These are phyloP conservation scores for Tricholoma hemisulphureum DNA, from an alignment of 768 basidiomycete species.

Conservation along the genomic window DNA sequence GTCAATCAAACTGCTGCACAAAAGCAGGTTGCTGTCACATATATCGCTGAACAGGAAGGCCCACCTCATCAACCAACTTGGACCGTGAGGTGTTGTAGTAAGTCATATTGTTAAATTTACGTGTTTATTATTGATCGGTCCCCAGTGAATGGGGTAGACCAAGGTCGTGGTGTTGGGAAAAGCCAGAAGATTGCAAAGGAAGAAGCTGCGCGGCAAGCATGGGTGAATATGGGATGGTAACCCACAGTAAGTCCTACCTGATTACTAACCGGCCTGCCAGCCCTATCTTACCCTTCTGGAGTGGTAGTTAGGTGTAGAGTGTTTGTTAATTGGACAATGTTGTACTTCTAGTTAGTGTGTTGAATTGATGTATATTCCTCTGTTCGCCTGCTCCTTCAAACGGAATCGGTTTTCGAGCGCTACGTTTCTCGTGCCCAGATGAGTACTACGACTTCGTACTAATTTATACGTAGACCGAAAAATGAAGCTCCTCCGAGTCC, in stretches of 20 bases:
- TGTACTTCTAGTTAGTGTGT: background rate
- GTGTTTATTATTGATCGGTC: background rate
- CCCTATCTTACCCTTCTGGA: background rate
- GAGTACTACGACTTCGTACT: background rate
- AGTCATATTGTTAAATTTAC: slow-evolving; percentile 16
- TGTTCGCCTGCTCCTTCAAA: background rate
- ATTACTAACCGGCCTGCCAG: background rate
- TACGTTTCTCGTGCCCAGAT: background rate
- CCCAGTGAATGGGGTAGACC: slow-evolving; percentile 52
- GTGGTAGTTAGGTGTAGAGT: background rate
- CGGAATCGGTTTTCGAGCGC: background rate
- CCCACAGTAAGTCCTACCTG: background rate
- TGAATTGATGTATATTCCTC: background rate
- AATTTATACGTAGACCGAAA: background rate
- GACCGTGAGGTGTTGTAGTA: slow-evolving; percentile 54
- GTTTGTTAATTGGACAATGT: background rate
- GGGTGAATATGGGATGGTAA: slow-evolving; percentile 51
- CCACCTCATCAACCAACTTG: slow-evolving; percentile 57
- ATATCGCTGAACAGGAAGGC: slow-evolving; percentile 46
- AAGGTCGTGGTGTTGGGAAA: slow-evolving; percentile 50
- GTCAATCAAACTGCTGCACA: slow-evolving; percentile 56
- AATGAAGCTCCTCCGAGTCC: background rate
- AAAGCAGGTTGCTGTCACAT: slow-evolving; percentile 42
- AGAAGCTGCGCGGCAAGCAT: slow-evolving; percentile 63
- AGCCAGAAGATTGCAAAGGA: slow-evolving; percentile 69